Conservation (phyloP, 139 green algal genomes). For the Trebouxia sp. region DNA sequence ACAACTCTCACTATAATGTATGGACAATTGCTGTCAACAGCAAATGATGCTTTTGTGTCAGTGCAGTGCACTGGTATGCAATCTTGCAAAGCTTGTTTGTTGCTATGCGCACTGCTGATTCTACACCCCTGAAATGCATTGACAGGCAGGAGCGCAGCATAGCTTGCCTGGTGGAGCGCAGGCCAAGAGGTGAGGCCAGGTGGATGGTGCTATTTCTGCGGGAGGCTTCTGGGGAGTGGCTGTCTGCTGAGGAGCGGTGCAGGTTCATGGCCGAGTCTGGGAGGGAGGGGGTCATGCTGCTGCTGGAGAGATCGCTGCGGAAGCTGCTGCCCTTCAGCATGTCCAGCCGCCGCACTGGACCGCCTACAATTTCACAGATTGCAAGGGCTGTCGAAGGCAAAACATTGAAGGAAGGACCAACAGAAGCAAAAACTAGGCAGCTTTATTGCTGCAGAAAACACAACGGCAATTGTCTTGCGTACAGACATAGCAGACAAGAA, state of each 20-base stretch:
- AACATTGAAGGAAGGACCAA: no score
- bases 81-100: not conserved
- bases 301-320: not conserved
- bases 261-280: constrained; percentile 5
- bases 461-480: no score
- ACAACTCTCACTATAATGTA: no score
- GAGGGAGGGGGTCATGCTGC: not conserved
- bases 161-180: not conserved
- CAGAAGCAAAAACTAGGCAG: no score
- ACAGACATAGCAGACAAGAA: no score
- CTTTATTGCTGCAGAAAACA: no score
- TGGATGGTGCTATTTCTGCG: not conserved
- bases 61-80: not conserved
- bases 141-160: not conserved
- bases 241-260: not conserved
- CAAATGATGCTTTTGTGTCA: no score
- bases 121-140: no score
- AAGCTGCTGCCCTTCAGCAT: constrained; percentile 16
- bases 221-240: not conserved
- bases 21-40: no score
- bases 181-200: not conserved
- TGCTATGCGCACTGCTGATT: no score
- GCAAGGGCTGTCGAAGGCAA: not conserved
- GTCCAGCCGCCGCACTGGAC: not conserved
- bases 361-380: not conserved